Base-by-base conservation (phyloP, 805 yeast species). In the Sungouiozyma ichnusensis region DNA sequence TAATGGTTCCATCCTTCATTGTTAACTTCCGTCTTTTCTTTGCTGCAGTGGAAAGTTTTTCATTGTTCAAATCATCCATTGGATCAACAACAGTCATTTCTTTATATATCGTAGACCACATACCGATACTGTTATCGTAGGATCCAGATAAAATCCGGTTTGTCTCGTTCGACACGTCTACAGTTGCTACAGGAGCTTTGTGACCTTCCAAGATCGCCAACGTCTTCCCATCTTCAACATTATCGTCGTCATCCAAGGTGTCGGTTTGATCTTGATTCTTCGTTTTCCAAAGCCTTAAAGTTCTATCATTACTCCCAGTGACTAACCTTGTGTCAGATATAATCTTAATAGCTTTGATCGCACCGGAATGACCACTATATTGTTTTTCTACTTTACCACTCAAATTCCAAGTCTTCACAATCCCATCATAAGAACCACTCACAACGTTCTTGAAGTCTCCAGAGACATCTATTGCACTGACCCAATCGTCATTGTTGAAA, bases 401-500 rank as follows among this genome's bases (percentile, higher is more conserved):
- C 63, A 76, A 65, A 57, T 85, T 80, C 79, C 88, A 92, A 9
- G 92, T 77, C 49, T 97, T 76, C 18, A 90, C 95, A 24, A 90
- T 74, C 52, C 97, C 97, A 61, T 92, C 98, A 57, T 88, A 92
- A 0, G 94, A 79, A 33, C 97, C 98, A 13, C 92, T 78, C 36
- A 87, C 69, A 41, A 90, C 83, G 27, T 79, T 72, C 16, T 48
- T 48, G 35, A 67, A 62, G 3, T 50, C 46, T 36, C 59, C 53
- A 27, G 67, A 62, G 9, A 56, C 64, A 45, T 67, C 77, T 52
- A 68, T 62, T 1, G 94, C 74, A 17, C 95, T 85, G 18, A 92
- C 77, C 98, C 98, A 92, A 64, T 92, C 98, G 48, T 90, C 95
- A 57, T 90, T 87, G 56, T 79, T 76, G 64, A 81, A 92, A 36